These are phyloP conservation scores for Boletus edulis DNA, from an alignment of 768 basidiomycete genomes.

Conservation along the genomic window DNA sequence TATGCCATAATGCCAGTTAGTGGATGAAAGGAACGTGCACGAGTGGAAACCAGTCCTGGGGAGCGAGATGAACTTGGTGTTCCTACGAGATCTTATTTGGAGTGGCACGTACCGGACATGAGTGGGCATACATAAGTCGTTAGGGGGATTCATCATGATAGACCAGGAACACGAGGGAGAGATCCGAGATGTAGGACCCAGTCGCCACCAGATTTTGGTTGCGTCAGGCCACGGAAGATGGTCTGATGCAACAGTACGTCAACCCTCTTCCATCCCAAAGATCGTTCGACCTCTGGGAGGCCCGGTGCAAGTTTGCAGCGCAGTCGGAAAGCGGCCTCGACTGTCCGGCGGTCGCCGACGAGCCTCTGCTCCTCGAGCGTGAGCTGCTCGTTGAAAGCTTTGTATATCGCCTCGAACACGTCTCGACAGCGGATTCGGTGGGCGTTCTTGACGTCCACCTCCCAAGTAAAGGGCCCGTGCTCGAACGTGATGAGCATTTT, in stretches of 20 bases:
- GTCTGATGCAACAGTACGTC: constrained; percentile 53
- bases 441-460: constrained; percentile 41
- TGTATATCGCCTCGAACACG: constrained; percentile 57
- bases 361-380: constrained; percentile 43
- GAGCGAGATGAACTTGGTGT: background rate
- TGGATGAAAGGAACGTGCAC: constrained; percentile 21
- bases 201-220: constrained; percentile 31
- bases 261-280: constrained; percentile 52
- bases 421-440: constrained; percentile 53
- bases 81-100: no score
- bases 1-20: constrained; percentile 14
- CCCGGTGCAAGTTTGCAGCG: constrained; percentile 44
- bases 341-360: constrained; percentile 28
- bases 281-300: constrained; percentile 36
- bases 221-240: constrained; percentile 52
- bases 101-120: no score
- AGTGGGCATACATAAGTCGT: no score
- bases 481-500: constrained; percentile 51
- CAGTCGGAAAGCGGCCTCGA: constrained; percentile 43
- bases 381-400: constrained; percentile 44
- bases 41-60: constrained; percentile 24
- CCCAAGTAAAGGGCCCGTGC: constrained; percentile 35
- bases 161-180: constrained; percentile 1
- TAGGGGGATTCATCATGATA: constrained; percentile 2
- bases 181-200: constrained; percentile 37